Evolutionary conservation across 1,284 basidiomycete species (phyloP).

Genomic region (Macrocystidia cucumis): DNA sequence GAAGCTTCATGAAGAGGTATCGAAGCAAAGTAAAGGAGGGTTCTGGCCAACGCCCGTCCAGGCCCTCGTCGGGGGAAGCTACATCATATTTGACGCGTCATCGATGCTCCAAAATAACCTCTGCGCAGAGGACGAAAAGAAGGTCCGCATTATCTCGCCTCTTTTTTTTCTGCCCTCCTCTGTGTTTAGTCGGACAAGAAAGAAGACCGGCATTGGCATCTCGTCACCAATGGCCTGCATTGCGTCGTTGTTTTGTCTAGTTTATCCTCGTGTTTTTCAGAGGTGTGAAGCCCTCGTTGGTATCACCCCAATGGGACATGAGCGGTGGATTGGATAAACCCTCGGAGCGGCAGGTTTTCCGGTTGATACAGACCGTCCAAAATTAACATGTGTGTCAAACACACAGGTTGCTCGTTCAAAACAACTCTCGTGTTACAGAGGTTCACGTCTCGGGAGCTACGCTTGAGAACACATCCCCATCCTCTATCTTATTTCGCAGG

Average conservation of each 20-base stretch:
- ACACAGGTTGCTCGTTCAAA: slow-evolving; percentile 44
- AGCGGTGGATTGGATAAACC: slow-evolving; percentile 23
- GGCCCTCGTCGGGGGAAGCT: slow-evolving; percentile 81
- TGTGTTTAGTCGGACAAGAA: slow-evolving; percentile 48
- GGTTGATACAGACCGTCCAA: slow-evolving; percentile 92
- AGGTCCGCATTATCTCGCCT: slow-evolving; percentile 41
- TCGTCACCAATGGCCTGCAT: slow-evolving; percentile 54
- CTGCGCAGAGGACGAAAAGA: slow-evolving; percentile 31
- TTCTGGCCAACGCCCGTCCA: slow-evolving; percentile 74
- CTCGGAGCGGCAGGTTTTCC: slow-evolving; percentile 32
- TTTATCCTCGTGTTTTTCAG: slow-evolving; percentile 5
- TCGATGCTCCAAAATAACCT: slow-evolving; percentile 51
- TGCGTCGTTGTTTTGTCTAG: slow-evolving; percentile 13
- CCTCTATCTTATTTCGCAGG: slow-evolving; percentile 9
- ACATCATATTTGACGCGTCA: slow-evolving; percentile 68
- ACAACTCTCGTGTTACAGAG: slow-evolving; percentile 76
- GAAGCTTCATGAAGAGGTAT: slow-evolving; percentile 63
- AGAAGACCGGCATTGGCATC: slow-evolving; percentile 83
- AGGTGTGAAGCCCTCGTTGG: slow-evolving; percentile 37
- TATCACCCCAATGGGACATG: slow-evolving; percentile 13
- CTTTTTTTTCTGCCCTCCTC: slow-evolving; percentile 9
- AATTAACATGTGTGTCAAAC: slow-evolving; percentile 34
- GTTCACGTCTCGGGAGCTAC: slow-evolving; percentile 77
- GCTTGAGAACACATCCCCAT: slow-evolving; percentile 56
- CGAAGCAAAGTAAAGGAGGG: slow-evolving; percentile 55